Conservation (phyloP, 129 eudicot species). For the Tagetes patula region DNA sequence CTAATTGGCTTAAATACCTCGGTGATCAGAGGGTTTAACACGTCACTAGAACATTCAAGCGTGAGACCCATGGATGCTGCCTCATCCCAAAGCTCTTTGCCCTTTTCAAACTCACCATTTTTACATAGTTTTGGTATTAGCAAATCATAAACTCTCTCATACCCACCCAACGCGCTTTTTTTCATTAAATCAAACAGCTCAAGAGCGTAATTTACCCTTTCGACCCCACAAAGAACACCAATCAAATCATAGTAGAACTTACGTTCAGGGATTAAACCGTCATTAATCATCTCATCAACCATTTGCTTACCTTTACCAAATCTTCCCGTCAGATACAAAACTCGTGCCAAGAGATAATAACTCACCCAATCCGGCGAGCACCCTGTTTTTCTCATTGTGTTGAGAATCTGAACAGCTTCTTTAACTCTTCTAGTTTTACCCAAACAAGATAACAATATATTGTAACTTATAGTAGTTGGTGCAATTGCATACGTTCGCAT, state of each 20-base stretch:
- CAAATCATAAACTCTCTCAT: conserved; percentile 60
- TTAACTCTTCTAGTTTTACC: conserved; percentile 61
- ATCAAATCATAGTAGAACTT: conserved; percentile 58
- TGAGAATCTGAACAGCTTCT: conserved; percentile 50
- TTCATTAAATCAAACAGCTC: conserved; percentile 64
- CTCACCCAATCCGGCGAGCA: conserved; percentile 64
- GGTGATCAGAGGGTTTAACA: conserved; percentile 49
- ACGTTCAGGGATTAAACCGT: conserved; percentile 45
- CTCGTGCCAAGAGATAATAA: conserved; percentile 60
- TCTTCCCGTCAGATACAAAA: conserved; percentile 57
- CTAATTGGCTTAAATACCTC: conserved; percentile 50
- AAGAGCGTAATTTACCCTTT: conserved; percentile 58
- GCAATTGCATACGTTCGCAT: conserved; percentile 45
- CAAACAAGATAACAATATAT: conserved; percentile 53
- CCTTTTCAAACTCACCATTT: conserved; percentile 59
- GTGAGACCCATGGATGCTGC: conserved; percentile 48
- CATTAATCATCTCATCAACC: conserved; percentile 55
- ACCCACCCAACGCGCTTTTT: conserved; percentile 45
- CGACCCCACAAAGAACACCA: conserved; percentile 67
- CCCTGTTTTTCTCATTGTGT: conserved; percentile 48
- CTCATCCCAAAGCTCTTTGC: conserved; percentile 62
- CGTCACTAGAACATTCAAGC: conserved; percentile 43
- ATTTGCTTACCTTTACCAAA: conserved; percentile 67
- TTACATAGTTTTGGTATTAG: conserved; percentile 57
- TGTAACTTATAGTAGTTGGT: conserved; percentile 52